Evolutionary conservation across 192 early-diverging fungal genomes (phyloP).

Genomic region (Helicostylum pulchrum): DNA sequence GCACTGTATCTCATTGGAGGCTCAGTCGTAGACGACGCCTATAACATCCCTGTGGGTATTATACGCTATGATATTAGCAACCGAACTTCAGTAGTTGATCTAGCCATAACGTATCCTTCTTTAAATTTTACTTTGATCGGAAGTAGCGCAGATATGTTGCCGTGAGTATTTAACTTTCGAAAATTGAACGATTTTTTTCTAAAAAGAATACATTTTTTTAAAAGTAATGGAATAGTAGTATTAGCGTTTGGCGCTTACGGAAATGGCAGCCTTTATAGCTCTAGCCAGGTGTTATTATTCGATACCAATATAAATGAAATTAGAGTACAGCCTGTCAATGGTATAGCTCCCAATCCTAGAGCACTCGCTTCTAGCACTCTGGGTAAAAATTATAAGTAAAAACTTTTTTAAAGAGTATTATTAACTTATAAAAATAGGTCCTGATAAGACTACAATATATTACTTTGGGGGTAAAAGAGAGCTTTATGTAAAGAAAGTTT

Average conservation of each 20-base stretch:
- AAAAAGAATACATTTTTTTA: neutral
- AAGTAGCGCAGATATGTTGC: neutral
- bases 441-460: constrained; percentile 1
- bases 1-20: constrained; percentile 9
- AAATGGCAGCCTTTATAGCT: neutral
- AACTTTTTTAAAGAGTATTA: neutral
- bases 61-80: neutral
- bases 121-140: constrained; percentile 6
- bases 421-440: neutral
- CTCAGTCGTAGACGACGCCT: neutral
- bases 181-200: neutral
- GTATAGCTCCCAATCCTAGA: neutral
- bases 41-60: neutral
- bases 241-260: constrained; percentile 7
- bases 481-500: neutral
- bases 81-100: neutral
- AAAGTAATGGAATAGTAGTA: neutral
- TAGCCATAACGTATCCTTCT: neutral
- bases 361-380: neutral
- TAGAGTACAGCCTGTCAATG: neutral
- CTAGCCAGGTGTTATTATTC: constrained; percentile 2
- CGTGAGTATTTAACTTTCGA: neutral
- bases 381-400: neutral
- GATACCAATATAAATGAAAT: constrained; percentile 4
- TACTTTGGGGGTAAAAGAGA: constrained; percentile 12